A percentile compares a stretch with the other conserved stretches of the same genome.
These are phyloP conservation scores for Lipomyces spencermartinsiae DNA, from an alignment of 805 yeast genomes.

Conservation along the genomic window DNA sequence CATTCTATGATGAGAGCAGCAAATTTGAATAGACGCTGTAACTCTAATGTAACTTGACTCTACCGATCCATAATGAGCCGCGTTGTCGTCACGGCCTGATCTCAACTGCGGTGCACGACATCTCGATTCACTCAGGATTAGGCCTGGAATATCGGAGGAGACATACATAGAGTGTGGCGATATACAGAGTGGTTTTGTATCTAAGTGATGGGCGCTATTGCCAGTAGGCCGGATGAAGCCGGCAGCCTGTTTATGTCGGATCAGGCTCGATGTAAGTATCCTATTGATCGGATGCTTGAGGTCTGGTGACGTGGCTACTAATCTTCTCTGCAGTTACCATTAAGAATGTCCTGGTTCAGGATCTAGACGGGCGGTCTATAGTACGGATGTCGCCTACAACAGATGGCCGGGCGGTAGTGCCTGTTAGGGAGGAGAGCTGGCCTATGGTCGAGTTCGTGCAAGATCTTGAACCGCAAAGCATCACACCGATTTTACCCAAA, in stretches of 20 bases:
- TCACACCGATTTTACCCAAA: slow-evolving; percentile 32
- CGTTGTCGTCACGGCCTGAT: not conserved
- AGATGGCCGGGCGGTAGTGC: slow-evolving; percentile 14
- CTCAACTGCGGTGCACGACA: not conserved
- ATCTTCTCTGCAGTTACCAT: slow-evolving; percentile 14
- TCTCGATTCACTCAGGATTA: not conserved
- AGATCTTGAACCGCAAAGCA: slow-evolving; percentile 25
- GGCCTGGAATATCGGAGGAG: not conserved
- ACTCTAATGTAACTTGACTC: not conserved
- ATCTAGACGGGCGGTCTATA: slow-evolving; percentile 13
- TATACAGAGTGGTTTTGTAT: not conserved
- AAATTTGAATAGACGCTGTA: too few species aligned
- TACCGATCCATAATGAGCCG: not conserved
- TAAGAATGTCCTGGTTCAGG: slow-evolving; percentile 13
- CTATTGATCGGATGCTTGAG: not conserved
- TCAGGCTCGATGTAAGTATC: slow-evolving; percentile 30
- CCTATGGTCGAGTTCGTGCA: slow-evolving; percentile 34
- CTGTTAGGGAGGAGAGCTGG: slow-evolving; percentile 14
- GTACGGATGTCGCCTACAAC: slow-evolving; percentile 14
- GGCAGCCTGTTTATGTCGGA: slow-evolving; percentile 26
- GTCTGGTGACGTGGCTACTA: not conserved
- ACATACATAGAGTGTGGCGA: not conserved
- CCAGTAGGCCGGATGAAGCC: slow-evolving; percentile 33
- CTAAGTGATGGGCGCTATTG: slow-evolving; percentile 30
- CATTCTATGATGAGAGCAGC: not conserved